Conservation (phyloP, 116 monocot species). For the Cymodocea nodosa region DNA sequence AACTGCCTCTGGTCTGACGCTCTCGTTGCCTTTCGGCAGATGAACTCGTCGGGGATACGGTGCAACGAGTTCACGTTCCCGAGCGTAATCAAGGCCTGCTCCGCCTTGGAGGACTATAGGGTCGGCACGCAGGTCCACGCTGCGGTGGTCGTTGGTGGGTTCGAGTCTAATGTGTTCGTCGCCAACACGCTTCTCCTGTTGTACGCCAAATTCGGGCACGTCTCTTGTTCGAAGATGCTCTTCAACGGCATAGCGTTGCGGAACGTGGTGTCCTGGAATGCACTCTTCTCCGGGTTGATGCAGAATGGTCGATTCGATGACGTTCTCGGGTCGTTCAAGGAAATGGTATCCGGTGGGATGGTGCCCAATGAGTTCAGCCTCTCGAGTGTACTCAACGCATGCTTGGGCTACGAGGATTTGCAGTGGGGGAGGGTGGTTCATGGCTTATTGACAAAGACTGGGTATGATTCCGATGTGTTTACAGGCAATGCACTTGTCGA, state of each 20-base stretch:
- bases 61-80: slow-evolving; percentile 68
- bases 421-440: slow-evolving; percentile 32
- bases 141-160: slow-evolving; percentile 25
- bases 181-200: slow-evolving; percentile 56
- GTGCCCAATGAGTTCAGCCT: slow-evolving; percentile 58
- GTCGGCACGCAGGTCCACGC: slow-evolving; percentile 44
- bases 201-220: slow-evolving; percentile 34
- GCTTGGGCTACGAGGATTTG: slow-evolving; percentile 36
- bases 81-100: slow-evolving; percentile 56
- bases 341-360: slow-evolving; percentile 37
- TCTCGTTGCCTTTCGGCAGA: slow-evolving; percentile 23
- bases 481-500: slow-evolving; percentile 61
- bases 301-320: slow-evolving; percentile 23
- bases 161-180: slow-evolving; percentile 47
- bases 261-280: slow-evolving; percentile 65
- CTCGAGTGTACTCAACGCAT: slow-evolving; percentile 47
- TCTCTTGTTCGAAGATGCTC: slow-evolving; percentile 26
- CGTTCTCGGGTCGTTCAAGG: slow-evolving; percentile 29
- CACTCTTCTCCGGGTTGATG: slow-evolving; percentile 31
- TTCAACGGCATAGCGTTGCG: slow-evolving; percentile 20
- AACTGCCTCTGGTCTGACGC: slow-evolving; percentile 27
- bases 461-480: slow-evolving; percentile 40
- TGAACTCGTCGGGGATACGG: slow-evolving; percentile 24
- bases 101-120: slow-evolving; percentile 13
- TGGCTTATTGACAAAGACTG: slow-evolving; percentile 27